Percentiles rank a stretch among this genome's conserved stretches.
These are phyloP conservation scores for Candida succiphila DNA, from an alignment of 805 yeast species.

Conservation along the genomic window DNA sequence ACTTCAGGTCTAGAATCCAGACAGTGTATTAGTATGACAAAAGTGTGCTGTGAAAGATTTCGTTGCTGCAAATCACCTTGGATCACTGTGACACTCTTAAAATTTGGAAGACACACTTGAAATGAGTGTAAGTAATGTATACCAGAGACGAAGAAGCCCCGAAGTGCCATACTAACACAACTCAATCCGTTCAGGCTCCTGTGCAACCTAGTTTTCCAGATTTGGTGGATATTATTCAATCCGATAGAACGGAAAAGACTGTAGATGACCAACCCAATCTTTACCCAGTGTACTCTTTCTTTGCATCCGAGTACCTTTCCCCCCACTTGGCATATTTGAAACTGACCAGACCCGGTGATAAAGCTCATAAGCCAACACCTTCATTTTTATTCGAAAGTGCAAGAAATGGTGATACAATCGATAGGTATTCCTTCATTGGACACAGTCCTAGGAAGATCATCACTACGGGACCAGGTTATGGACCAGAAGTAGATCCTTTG, in stretches of 20 bases:
- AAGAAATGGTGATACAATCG: slow-evolving; percentile 78
- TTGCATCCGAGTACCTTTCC: slow-evolving; percentile 69
- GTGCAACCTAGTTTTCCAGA: slow-evolving; percentile 44
- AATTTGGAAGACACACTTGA: too few relatives aligned
- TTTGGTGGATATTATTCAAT: slow-evolving; percentile 29
- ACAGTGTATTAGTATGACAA: too few relatives aligned
- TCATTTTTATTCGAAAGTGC: slow-evolving; percentile 88
- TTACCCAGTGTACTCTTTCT: slow-evolving; percentile 71
- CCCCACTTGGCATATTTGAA: slow-evolving; percentile 88
- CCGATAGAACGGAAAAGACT: slow-evolving; percentile 20
- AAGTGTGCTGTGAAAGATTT: too few relatives aligned
- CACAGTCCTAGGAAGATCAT: slow-evolving; percentile 73
- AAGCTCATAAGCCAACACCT: slow-evolving; percentile 38
- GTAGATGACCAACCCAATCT: slow-evolving; percentile 40
- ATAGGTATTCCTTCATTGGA: slow-evolving; percentile 88
- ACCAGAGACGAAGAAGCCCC: too few relatives aligned
- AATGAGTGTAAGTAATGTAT: too few relatives aligned
- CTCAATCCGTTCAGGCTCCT: too few relatives aligned
- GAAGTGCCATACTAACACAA: too few relatives aligned
- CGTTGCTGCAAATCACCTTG: too few relatives aligned
- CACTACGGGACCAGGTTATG: slow-evolving; percentile 65
- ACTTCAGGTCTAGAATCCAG: too few relatives aligned
- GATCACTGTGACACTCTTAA: too few relatives aligned
- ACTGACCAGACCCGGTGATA: slow-evolving; percentile 56
- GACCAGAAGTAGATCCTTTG: slow-evolving; percentile 73